Evolutionary conservation across 192 early-diverging fungal species (phyloP).

Genomic region (Podila minutissima): DNA sequence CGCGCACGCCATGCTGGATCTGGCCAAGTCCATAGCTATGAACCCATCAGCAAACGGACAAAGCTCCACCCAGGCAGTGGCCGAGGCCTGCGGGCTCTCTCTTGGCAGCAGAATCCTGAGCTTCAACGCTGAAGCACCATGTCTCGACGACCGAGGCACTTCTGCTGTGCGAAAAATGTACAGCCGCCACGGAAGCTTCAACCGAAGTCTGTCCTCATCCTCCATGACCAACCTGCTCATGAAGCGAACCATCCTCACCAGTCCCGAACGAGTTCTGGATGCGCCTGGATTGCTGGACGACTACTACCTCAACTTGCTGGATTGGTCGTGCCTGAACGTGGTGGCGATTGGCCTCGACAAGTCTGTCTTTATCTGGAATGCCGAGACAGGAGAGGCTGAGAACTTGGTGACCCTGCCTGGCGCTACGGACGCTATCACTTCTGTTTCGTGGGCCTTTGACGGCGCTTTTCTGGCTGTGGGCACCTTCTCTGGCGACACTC

Average conservation of each 20-base stretch:
- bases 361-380: conserved; percentile 93
- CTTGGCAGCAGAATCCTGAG: conserved; percentile 84
- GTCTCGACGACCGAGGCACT: conserved; percentile 47
- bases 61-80: conserved; percentile 57
- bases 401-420: conserved; percentile 25
- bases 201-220: conserved; percentile 36
- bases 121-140: conserved; percentile 83
- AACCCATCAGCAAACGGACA: conserved; percentile 9
- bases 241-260: conserved; percentile 79
- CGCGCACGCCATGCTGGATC: conserved; percentile 41
- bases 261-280: conserved; percentile 88
- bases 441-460: conserved; percentile 80
- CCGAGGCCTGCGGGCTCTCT: conserved; percentile 80
- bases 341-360: conserved; percentile 89
- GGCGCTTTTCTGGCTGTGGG: conserved; percentile 78
- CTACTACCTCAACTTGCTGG: conserved; percentile 95
- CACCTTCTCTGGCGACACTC: conserved; percentile 78
- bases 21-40: conserved; percentile 48
- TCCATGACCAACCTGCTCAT: conserved; percentile 25
- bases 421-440: conserved; percentile 69
- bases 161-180: conserved; percentile 59
- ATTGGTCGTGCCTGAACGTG: conserved; percentile 86
- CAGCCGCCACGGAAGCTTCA: conserved; percentile 55
- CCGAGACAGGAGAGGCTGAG: conserved; percentile 71
- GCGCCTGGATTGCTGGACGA: conserved; percentile 91